These are phyloP conservation scores for Metarhizium sp. DNA, from an alignment of 2,329 filamentous ascomycete species.

Conservation along the genomic window DNA sequence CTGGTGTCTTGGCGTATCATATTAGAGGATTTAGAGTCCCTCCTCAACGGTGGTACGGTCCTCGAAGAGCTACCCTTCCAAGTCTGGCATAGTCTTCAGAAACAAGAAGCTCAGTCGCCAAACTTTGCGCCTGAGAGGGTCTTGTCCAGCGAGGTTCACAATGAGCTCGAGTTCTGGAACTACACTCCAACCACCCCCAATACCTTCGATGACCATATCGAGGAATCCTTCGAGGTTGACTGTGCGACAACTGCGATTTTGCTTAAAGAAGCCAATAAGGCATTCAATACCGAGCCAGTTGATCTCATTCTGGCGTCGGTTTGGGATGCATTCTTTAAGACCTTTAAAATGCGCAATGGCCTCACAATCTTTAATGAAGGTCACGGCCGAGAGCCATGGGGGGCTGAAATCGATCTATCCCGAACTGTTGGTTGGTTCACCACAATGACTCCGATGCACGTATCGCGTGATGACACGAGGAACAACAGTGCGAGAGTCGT, in stretches of 20 bases:
- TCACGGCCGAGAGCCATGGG: constrained; percentile 16
- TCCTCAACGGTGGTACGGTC: constrained; percentile 17
- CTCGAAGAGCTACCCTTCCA: constrained; percentile 22
- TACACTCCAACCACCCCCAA: not conserved
- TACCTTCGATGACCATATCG: constrained; percentile 1
- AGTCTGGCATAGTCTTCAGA: constrained; percentile 19
- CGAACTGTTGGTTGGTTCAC: constrained; percentile 30
- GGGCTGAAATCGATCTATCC: constrained; percentile 18
- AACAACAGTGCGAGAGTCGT: not conserved
- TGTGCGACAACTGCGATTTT: not conserved
- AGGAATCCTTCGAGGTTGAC: constrained; percentile 2
- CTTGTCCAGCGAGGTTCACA: not conserved
- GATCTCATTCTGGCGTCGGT: constrained; percentile 23
- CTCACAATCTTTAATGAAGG: constrained; percentile 15
- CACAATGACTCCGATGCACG: constrained; percentile 13
- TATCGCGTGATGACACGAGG: not conserved
- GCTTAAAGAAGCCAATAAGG: constrained; percentile 1
- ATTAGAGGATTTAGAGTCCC: constrained; percentile 31
- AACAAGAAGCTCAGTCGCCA: not conserved
- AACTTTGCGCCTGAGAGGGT: not conserved
- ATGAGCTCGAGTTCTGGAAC: constrained; percentile 2
- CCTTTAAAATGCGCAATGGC: constrained; percentile 18
- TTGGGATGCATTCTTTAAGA: constrained; percentile 16
- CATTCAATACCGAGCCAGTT: constrained; percentile 18
- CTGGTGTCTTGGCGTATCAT: constrained; percentile 36